phyloP scores from a whole-genome alignment of 176 grass and related monocot genomes.

The Oryza rufipogon region DNA sequence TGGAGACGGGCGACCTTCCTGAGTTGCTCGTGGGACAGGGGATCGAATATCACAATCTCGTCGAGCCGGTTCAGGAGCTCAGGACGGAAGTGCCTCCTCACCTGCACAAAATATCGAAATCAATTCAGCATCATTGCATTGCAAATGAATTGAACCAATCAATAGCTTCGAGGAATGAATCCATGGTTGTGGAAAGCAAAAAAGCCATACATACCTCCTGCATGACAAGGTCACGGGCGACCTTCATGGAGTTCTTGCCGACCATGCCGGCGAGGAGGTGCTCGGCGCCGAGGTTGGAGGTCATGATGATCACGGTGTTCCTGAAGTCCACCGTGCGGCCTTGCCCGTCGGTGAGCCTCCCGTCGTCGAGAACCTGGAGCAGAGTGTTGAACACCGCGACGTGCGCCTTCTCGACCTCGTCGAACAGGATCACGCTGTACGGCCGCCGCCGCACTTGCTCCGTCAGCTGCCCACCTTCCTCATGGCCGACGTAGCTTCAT shows the following conservation, averaged over 20 bases:
- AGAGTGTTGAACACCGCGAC: constrained; percentile 93
- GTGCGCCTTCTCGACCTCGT: constrained; percentile 96
- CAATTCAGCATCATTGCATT: constrained; percentile 26
- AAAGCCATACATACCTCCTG: constrained; percentile 62
- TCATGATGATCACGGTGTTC: constrained; percentile 98
- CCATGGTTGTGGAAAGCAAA: not conserved
- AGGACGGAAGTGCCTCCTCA: constrained; percentile 89
- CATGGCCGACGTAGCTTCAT: constrained; percentile 89
- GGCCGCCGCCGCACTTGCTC: constrained; percentile 84
- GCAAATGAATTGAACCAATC: not conserved
- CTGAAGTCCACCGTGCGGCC: constrained; percentile 90
- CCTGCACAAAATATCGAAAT: constrained; percentile 47
- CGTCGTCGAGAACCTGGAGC: constrained; percentile 93
- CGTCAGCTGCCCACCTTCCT: constrained; percentile 90
- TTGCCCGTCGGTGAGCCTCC: constrained; percentile 87
- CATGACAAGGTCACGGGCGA: constrained; percentile 72
- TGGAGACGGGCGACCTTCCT: constrained; percentile 89
- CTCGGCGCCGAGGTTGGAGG: constrained; percentile 95
- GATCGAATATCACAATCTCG: constrained; percentile 92
- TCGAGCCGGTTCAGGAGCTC: constrained; percentile 92
- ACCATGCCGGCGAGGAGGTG: constrained; percentile 92
- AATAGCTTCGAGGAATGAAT: no score
- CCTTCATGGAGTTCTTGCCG: constrained; percentile 73
- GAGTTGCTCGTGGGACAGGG: constrained; percentile 82
- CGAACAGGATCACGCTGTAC: constrained; percentile 94